Base-by-base conservation (phyloP, 163 green algal genomes). In the Coccomyxa subellipsoidea region DNA sequence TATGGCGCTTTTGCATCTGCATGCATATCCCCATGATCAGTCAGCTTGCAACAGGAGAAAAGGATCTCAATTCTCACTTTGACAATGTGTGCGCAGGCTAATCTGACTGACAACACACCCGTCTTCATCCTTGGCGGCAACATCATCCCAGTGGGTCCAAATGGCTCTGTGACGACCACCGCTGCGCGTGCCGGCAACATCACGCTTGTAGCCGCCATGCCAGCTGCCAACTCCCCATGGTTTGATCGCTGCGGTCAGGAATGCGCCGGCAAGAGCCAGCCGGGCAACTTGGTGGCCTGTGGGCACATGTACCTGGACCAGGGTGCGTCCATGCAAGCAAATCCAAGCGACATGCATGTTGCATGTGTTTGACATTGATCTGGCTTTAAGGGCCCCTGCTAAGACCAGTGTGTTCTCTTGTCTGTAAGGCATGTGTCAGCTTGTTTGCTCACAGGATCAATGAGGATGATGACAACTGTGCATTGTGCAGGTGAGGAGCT, bases 271-370 rank as follows among this genome's bases (percentile, higher is more conserved):
- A 3, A 15, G 40, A 38, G 32, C 70, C 31, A 27, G 31, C 34
- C 70, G 18, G 32, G 70, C 70, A 3, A 39, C 2, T 9, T 40
- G 2, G 31, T 32, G 0, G 47, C 77, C 23, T 81, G 77, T 40
- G 77, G 77, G 12, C 47, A 73, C 77, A 81, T 81, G 77, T 81
- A 81, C 47, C 77, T 81, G 34, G 77, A 81, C 31, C n/a, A 73
- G 2, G 75, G 75, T 79, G 75, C 18, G n/a, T 34, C 66, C 66
- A 34, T 0, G 21, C 5, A 21, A n/a, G n/a, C n/a, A n/a, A n/a
- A n/a, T n/a, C n/a, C n/a, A n/a, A n/a, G n/a, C n/a, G n/a, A n/a
- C 47, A 59, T 59, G 47, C 21, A 59, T 59, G 4, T 59, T 12
- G 2, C 4, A 15, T 75, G 69, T 37, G 66, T 0, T 34, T 34